These are phyloP conservation scores for Backusella westeae DNA, from an alignment of 192 early-diverging fungal genomes.

Conservation along the genomic window DNA sequence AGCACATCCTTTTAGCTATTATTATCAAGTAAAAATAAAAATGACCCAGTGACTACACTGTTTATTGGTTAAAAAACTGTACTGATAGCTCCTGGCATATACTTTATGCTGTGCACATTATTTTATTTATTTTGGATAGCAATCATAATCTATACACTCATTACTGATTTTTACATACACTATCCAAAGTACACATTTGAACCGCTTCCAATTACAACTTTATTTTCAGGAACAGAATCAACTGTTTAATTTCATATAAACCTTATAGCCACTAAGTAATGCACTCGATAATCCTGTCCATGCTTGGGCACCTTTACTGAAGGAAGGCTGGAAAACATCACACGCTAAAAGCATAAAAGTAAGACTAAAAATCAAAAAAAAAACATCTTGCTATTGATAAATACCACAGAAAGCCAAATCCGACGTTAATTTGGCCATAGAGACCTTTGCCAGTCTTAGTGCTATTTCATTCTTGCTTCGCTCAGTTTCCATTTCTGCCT, in stretches of 20 bases:
- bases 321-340: slow-evolving; percentile 45
- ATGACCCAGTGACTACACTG: no score
- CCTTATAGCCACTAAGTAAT: slow-evolving; percentile 48
- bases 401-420: slow-evolving; percentile 76
- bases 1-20: no score
- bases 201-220: no score
- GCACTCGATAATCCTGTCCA: slow-evolving; percentile 50
- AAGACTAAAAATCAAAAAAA: slow-evolving; percentile 16
- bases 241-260: slow-evolving; percentile 25
- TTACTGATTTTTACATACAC: no score
- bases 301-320: slow-evolving; percentile 50
- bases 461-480: slow-evolving; percentile 21
- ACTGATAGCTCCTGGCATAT: no score
- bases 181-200: background rate
- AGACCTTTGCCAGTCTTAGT: slow-evolving; percentile 34
- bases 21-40: no score
- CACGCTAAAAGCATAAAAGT: slow-evolving; percentile 37
- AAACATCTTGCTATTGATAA: slow-evolving; percentile 26
- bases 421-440: slow-evolving; percentile 59
- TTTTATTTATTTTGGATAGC: no score
- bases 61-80: no score
- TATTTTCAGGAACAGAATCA: background rate
- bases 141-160: no score
- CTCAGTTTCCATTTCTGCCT: background rate
- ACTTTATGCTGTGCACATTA: no score